Base-by-base conservation (phyloP, 306 rosid genomes). In the Luffa acutangula region DNA sequence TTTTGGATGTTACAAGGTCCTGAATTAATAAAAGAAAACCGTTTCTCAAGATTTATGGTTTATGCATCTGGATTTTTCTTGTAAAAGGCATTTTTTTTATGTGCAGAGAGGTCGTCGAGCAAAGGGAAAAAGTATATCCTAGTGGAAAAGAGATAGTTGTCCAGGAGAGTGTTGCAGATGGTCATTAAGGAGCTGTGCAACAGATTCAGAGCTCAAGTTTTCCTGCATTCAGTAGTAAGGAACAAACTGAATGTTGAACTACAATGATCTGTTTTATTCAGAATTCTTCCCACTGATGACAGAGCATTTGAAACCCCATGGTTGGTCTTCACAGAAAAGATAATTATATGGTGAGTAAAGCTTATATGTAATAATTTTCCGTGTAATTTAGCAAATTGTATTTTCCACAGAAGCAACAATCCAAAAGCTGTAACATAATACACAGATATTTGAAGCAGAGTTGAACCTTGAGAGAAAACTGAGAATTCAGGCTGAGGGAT, bases 21-120 rank as follows among this genome's bases (percentile, higher is more conserved):
- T 41, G 15, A 41, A 15, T 67, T 67, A 9, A 41, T 67, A 67
- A 18, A 67, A 39, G 15, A 2, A 69, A 70, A 11, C 7, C 39
- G 4, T 43, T 10, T 10, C 49, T 14, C 51, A 37, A 6, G 67
- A 17, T 73, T 74, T 5, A 48, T 73, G 17, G 18, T 72, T 42
- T 58, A 33, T 74, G 45, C 45, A 75, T 63, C 78, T 72, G 33
- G 42, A 66, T 81, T 65, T 57, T 34, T 43, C 20, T 53, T 49
- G 58, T 56, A 17, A 53, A 9, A 41, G 37, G 51, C 17, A 18
- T 43, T 41, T 14, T 77, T 21, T 81, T 71, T 67, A 9, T 86
- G 79, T 86, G 91, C 93, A 95, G 97, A 83, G 90, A 89, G 80
- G 87, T 91, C 84, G 81, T 87, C 34, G 86, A 75, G 82, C 88